Evolutionary conservation across 257 asterid species (phyloP).

Genomic region (Fraxinus americana): DNA sequence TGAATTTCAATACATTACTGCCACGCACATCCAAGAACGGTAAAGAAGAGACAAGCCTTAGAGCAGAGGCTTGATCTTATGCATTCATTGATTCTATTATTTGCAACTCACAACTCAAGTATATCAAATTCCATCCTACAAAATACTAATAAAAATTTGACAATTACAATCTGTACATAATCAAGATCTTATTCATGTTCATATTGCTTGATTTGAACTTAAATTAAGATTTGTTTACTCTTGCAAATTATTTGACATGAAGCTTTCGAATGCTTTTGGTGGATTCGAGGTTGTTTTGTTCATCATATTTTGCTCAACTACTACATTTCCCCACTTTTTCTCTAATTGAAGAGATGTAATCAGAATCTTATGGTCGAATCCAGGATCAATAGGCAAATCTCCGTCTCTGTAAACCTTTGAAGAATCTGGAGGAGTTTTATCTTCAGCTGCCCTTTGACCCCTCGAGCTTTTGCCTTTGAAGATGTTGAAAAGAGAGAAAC

Average conservation of each 20-base stretch:
- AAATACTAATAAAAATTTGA: slow-evolving; percentile 10
- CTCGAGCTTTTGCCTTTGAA: slow-evolving; percentile 48
- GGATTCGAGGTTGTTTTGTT: too few relatives aligned
- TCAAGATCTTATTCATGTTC: background rate
- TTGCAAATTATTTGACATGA: too few relatives aligned
- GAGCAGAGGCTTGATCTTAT: slow-evolving; percentile 27
- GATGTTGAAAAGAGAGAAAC: slow-evolving; percentile 47
- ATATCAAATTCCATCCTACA: background rate
- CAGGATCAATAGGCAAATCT: too few relatives aligned
- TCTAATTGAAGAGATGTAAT: too few relatives aligned
- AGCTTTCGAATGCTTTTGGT: too few relatives aligned
- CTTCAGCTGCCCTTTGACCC: slow-evolving; percentile 25
- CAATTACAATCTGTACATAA: slow-evolving; percentile 25
- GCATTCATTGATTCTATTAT: slow-evolving; percentile 14
- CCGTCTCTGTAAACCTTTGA: slow-evolving; percentile 58
- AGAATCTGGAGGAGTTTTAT: slow-evolving; percentile 32
- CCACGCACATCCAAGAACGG: too few relatives aligned
- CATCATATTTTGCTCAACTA: too few relatives aligned
- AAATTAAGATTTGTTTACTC: too few relatives aligned
- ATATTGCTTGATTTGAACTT: background rate
- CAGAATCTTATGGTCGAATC: too few relatives aligned
- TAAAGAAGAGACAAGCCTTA: background rate
- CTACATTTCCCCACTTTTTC: too few relatives aligned
- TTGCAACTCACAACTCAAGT: slow-evolving; percentile 26
- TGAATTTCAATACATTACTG: too few relatives aligned